These are phyloP conservation scores for Hyparrhenia diplandra DNA, from an alignment of 176 grass and related monocot genomes.

Conservation along the genomic window DNA sequence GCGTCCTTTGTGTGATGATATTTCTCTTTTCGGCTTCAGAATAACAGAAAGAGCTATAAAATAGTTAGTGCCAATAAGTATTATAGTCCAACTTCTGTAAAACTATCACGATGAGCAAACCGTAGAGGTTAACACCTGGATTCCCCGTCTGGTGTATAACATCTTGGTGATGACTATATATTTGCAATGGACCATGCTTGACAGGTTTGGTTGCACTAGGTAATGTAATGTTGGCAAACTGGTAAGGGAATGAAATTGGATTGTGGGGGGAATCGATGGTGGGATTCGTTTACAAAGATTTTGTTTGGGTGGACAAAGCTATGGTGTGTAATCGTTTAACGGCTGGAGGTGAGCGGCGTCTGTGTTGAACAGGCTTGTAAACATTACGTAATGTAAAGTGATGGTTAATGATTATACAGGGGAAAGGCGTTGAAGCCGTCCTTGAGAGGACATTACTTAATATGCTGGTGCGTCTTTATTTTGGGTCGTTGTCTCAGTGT, in stretches of 20 bases:
- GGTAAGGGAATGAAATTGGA: not conserved
- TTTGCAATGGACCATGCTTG: not conserved
- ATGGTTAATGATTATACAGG: not conserved
- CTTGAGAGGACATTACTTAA: not conserved
- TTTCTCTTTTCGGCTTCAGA: not conserved
- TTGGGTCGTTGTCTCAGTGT: not conserved
- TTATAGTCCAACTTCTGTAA: not conserved
- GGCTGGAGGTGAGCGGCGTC: too few species aligned
- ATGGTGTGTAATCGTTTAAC: too few species aligned
- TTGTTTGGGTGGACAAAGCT: too few species aligned
- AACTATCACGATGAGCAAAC: not conserved
- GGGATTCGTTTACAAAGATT: too few species aligned
- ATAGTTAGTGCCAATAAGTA: not conserved
- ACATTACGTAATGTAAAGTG: not conserved
- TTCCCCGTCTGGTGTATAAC: not conserved
- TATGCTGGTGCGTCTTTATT: not conserved
- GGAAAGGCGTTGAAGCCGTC: too few species aligned
- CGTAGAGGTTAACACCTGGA: not conserved
- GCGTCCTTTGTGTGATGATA: conserved; percentile 41
- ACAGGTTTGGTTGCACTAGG: not conserved
- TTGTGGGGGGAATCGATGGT: too few species aligned
- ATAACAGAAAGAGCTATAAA: not conserved
- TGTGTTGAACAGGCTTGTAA: too few species aligned
- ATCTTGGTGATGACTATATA: not conserved
- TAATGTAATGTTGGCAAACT: not conserved